Evolutionary conservation across 805 yeast species (phyloP).

Genomic region (Metschnikowia proteae): DNA sequence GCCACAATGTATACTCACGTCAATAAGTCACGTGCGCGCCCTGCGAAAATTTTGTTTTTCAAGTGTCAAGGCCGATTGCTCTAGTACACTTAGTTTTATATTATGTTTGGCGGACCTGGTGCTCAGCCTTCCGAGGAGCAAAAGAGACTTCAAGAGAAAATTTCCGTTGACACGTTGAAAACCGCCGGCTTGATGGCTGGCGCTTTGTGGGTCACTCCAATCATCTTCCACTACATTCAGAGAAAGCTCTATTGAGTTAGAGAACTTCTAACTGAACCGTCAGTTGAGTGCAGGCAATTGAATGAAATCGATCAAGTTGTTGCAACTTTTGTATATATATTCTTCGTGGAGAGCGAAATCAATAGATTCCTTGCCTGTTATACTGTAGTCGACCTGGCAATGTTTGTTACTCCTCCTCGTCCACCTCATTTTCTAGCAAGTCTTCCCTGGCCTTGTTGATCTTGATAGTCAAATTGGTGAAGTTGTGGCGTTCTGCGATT

Average conservation of each 20-base stretch:
- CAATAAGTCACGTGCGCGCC: constrained; percentile 1
- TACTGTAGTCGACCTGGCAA: neutral
- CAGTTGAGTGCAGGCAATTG: neutral
- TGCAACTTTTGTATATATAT: constrained; percentile 2
- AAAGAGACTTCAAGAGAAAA: constrained; percentile 61
- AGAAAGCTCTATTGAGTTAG: constrained; percentile 39
- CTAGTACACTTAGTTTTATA: neutral
- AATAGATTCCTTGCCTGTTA: neutral
- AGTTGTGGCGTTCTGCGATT: constrained; percentile 66
- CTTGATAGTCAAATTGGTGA: constrained; percentile 32
- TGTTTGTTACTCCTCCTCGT: constrained; percentile 3
- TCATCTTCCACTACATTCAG: constrained; percentile 50
- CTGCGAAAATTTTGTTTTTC: neutral
- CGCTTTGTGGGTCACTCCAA: constrained; percentile 58
- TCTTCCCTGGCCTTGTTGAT: constrained; percentile 38
- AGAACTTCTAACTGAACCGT: neutral
- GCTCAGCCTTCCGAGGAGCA: constrained; percentile 56
- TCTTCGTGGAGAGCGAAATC: neutral
- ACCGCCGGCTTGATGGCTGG: constrained; percentile 62
- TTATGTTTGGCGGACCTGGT: constrained; percentile 48
- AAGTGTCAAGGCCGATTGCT: neutral
- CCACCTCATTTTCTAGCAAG: constrained; percentile 22
- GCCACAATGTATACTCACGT: neutral
- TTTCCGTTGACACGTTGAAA: constrained; percentile 54
- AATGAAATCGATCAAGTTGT: neutral